Conservation (phyloP, 2,329 filamentous ascomycete genomes). For the Aspergillus sp. region DNA sequence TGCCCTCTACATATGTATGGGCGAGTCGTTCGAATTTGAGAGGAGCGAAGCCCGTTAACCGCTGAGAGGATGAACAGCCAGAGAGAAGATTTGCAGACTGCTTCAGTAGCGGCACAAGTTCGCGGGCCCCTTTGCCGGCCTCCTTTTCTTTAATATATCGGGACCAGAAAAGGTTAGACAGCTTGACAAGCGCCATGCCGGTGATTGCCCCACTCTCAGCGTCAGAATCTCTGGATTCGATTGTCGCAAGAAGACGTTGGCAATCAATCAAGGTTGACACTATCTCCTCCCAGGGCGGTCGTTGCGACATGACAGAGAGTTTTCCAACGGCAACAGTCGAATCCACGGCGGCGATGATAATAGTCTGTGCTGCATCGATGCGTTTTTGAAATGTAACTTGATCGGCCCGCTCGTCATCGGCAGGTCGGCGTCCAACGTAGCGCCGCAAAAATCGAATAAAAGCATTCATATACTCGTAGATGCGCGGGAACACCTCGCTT, state of each 20-base stretch:
- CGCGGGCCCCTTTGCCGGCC: slow-evolving; percentile 34
- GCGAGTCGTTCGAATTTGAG: slow-evolving; percentile 52
- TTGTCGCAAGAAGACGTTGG: slow-evolving; percentile 38
- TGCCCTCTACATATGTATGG: slow-evolving; percentile 45
- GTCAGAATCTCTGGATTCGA: slow-evolving; percentile 28
- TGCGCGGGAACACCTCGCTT: slow-evolving; percentile 28
- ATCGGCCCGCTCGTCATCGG: slow-evolving; percentile 34
- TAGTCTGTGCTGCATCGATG: slow-evolving; percentile 38
- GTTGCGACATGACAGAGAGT: slow-evolving; percentile 41
- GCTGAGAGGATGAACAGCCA: slow-evolving; percentile 38
- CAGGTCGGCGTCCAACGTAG: slow-evolving; percentile 42
- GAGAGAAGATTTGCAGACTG: slow-evolving; percentile 46
- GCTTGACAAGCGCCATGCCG: slow-evolving; percentile 39
- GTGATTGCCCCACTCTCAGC: slow-evolving; percentile 26
- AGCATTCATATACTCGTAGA: slow-evolving; percentile 43
- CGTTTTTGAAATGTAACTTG: slow-evolving; percentile 38
- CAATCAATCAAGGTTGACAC: slow-evolving; percentile 43
- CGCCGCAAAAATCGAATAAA: slow-evolving; percentile 48
- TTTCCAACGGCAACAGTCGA: slow-evolving; percentile 47
- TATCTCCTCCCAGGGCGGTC: slow-evolving; percentile 44
- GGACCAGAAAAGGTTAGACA: slow-evolving; percentile 55
- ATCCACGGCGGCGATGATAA: slow-evolving; percentile 46
- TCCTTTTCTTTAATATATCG: slow-evolving; percentile 51
- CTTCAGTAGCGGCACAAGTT: slow-evolving; percentile 45
- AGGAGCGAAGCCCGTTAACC: slow-evolving; percentile 44